A percentile compares a stretch with the other conserved stretches of the same genome.
Conservation (phyloP, 768 basidiomycete species). For the Suillus placidus region DNA sequence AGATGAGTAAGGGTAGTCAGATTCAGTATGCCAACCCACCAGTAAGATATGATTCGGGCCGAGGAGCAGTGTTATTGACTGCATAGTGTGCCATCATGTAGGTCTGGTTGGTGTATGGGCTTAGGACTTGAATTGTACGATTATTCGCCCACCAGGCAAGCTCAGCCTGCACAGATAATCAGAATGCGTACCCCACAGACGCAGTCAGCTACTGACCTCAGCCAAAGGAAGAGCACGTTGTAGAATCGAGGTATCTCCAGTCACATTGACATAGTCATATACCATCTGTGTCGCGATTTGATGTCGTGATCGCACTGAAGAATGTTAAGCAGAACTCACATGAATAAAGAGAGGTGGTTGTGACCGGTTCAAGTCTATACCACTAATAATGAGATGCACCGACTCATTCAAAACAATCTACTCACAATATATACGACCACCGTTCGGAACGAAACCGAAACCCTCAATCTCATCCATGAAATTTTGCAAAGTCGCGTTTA, state of each 20-base stretch:
- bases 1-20: conserved; percentile 6
- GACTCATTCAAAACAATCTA: background rate
- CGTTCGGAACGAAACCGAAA: conserved; percentile 94
- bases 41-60: conserved; percentile 80
- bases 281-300: conserved; percentile 64
- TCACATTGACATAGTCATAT: conserved; percentile 73
- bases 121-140: conserved; percentile 66
- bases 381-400: conserved; percentile 3
- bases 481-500: conserved; percentile 81
- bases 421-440: conserved; percentile 86
- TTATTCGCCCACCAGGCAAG: conserved; percentile 82
- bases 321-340: conserved; percentile 38
- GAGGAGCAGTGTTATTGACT: conserved; percentile 82
- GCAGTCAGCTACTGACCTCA: conserved; percentile 50
- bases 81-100: conserved; percentile 71
- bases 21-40: conserved; percentile 40
- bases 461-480: conserved; percentile 91
- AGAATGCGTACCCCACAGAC: background rate
- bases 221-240: conserved; percentile 81
- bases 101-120: conserved; percentile 69
- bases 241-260: conserved; percentile 76
- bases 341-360: conserved; percentile 90
- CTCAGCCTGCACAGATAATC: conserved; percentile 55
- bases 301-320: background rate
- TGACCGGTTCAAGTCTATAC: conserved; percentile 80